phyloP scores from a whole-genome alignment of 2,329 filamentous ascomycete species.

The Bipolaris cookei region DNA sequence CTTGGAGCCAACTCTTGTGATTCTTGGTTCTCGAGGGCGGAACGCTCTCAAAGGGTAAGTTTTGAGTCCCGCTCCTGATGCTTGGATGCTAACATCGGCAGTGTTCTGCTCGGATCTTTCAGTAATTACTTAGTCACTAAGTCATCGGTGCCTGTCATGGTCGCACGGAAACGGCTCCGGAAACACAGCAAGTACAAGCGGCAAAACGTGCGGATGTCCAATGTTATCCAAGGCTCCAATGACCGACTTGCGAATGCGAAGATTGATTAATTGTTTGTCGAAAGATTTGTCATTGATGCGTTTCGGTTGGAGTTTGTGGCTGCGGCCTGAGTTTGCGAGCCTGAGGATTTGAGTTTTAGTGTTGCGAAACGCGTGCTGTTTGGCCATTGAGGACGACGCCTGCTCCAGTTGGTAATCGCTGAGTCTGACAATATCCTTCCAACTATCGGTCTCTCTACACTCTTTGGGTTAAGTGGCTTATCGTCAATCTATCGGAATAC shows the following conservation, averaged over 20 bases:
- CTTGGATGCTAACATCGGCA: constrained; percentile 50
- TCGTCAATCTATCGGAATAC: constrained; percentile 20
- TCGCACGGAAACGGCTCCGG: constrained; percentile 85
- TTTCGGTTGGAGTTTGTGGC: constrained; percentile 27
- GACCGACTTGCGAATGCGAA: constrained; percentile 74
- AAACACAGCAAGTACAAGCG: constrained; percentile 85
- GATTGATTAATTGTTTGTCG: constrained; percentile 64
- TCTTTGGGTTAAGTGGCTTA: constrained; percentile 19
- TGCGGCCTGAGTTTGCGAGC: constrained; percentile 11
- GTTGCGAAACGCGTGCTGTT: constrained; percentile 45
- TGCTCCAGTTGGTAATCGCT: constrained; percentile 29
- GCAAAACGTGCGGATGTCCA: constrained; percentile 74
- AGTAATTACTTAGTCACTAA: constrained; percentile 98
- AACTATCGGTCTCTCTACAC: constrained; percentile 16
- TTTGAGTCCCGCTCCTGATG: background rate
- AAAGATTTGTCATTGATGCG: constrained; percentile 43
- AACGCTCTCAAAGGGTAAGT: constrained; percentile 91
- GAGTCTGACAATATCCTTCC: constrained; percentile 31
- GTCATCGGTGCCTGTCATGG: constrained; percentile 97
- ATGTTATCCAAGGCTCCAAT: constrained; percentile 76
- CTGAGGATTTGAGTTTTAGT: constrained; percentile 23
- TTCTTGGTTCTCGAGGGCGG: constrained; percentile 88
- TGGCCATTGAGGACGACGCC: constrained; percentile 27
- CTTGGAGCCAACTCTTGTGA: constrained; percentile 87
- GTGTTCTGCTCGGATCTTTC: constrained; percentile 93